These are phyloP conservation scores for Schoenoplectus tabernaemontani DNA, from an alignment of 202 grass and related monocot genomes.

Conservation along the genomic window DNA sequence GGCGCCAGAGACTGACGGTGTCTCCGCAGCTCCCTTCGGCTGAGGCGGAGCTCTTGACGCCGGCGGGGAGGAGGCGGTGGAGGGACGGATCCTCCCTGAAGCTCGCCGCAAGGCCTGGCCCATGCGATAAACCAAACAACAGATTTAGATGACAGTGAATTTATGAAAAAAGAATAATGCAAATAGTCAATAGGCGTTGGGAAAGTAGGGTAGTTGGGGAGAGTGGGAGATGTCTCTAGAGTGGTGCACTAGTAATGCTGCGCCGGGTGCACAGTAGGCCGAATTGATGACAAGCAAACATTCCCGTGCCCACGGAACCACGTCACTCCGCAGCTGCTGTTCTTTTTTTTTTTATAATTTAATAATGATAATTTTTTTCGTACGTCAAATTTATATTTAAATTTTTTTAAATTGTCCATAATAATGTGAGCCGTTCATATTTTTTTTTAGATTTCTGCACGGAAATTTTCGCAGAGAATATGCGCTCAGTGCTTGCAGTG, in stretches of 20 bases:
- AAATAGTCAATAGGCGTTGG: not conserved
- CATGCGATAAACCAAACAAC: slow-evolving; percentile 30
- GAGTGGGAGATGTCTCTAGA: not conserved
- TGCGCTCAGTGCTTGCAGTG: no score
- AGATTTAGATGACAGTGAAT: not conserved
- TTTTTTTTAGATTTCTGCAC: no score
- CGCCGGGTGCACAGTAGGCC: not conserved
- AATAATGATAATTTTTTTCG: no score
- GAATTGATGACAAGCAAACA: not conserved
- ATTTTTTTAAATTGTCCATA: no score
- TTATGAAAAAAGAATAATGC: not conserved
- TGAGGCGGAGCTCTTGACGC: slow-evolving; percentile 14
- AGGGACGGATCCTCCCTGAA: slow-evolving; percentile 38
- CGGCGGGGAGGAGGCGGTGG: slow-evolving; percentile 25
- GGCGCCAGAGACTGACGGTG: slow-evolving; percentile 2
- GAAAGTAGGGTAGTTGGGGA: not conserved
- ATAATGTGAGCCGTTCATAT: no score
- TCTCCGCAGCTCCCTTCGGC: slow-evolving; percentile 2
- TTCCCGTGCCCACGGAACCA: no score
- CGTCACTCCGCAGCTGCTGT: no score
- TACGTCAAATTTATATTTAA: no score
- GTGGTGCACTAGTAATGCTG: not conserved
- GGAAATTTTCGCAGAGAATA: no score
- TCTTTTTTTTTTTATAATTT: no score
- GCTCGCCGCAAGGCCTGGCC: slow-evolving; percentile 65